phyloP scores from a whole-genome alignment of 2,329 filamentous ascomycete species.

The Monosporascus sp. region DNA sequence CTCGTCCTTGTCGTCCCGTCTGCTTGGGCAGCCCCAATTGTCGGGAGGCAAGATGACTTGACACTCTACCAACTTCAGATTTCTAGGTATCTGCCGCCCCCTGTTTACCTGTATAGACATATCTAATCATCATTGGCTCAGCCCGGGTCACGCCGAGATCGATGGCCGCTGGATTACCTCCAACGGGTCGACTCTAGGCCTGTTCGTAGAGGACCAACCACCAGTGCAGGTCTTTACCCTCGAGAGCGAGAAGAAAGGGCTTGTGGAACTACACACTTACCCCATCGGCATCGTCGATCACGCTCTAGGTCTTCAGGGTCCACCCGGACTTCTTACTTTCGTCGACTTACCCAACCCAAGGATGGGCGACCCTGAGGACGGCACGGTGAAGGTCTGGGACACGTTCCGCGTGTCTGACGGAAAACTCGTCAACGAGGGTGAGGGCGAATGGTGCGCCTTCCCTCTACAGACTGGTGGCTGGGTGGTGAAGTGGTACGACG shows the following conservation, averaged over 20 bases:
- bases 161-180: conserved; percentile 28
- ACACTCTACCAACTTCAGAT: conserved; percentile 22
- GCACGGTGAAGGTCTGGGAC: conserved; percentile 25
- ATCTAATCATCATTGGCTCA: neutral
- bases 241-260: conserved; percentile 18
- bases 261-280: conserved; percentile 31
- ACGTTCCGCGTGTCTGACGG: conserved; percentile 26
- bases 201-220: conserved; percentile 19
- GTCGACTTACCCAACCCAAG: conserved; percentile 11
- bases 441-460: conserved; percentile 30
- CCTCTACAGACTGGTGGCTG: conserved; percentile 20
- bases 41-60: conserved; percentile 10
- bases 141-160: conserved; percentile 16
- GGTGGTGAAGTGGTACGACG: conserved; percentile 32
- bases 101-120: conserved; percentile 1
- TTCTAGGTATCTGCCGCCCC: conserved; percentile 9
- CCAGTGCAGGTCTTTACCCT: conserved; percentile 25
- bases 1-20: conserved; percentile 17
- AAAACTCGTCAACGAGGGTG: conserved; percentile 17
- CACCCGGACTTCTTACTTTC: conserved; percentile 25
- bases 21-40: conserved; percentile 16
- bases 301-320: conserved; percentile 31
- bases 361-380: conserved; percentile 26
- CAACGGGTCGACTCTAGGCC: conserved; percentile 24
- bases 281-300: conserved; percentile 31